Evolutionary conservation across 805 yeast genomes (phyloP), one percentile per base, ranked within the genome.

Genomic region (Starmerella sp.): DNA sequence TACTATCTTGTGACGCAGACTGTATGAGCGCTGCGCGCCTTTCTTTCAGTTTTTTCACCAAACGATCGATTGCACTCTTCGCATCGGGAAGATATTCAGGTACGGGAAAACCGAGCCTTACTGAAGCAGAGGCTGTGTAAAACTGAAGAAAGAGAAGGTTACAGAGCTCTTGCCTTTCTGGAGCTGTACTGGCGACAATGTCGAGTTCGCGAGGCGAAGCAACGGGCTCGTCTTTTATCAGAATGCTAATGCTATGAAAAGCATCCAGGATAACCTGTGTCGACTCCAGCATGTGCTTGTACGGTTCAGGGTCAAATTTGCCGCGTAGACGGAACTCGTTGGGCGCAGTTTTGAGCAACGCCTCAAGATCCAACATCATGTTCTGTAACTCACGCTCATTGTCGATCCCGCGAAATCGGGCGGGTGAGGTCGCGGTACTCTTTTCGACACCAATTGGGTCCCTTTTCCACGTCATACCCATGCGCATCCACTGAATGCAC

Each of bases 381-480:
- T 71, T 69, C 59, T 82, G 81, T 35, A 83, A 64, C 67, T 79
- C 71, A 29, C 66, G 63, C 50, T 69, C 68, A 11, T 64, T 62
- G 15, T 58, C 48, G 14, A 68, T 60, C 1, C 72, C 73, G 0
- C 57, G 49, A 34, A 64, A 57, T 28, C 38, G 51, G 38, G 38
- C 28, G 3, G 17, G 36, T 17, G 38, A 36, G 30, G 31, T 35
- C 41, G 30, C 43, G 28, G 7, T 51, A 44, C 38, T 17, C 43
- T 10, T 36, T 17, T 22, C 57, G n/a, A 55, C 53, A 5, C 55
- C 77, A 57, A 86, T 69, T 1, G 90, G 88, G 60, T 85, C 91
- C 49, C 81, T 72, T 60, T 82, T 83, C 95, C 95, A 86, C 8
- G 82, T 75, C 28, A 87, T 75, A 1, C 95, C 95, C 76, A 86